Base-by-base conservation (phyloP, 2,329 filamentous ascomycete genomes). In the Phaeosphaeria sp. region DNA sequence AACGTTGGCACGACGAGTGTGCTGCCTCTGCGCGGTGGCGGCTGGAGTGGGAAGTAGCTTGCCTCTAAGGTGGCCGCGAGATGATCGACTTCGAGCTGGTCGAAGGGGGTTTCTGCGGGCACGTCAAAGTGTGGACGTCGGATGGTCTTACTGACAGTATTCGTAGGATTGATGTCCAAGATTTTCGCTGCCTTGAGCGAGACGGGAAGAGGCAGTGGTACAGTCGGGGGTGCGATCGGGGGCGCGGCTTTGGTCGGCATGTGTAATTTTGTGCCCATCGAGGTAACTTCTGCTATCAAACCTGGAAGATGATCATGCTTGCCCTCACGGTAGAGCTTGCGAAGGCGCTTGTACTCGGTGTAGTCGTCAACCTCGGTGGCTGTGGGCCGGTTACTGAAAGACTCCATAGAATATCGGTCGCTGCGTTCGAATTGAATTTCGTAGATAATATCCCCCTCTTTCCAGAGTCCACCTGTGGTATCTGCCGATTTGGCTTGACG, bases 361-460 rank as follows among this genome's bases (percentile, higher is more conserved):
- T 82, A 83, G 52, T 83, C 81, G 57, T 83, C 81, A 6, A 81
- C 59, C 54, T 83, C 81, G 43, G 78, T 77, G 0, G 78, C 71
- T 15, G 70, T 75, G 0, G 81, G 81, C 27, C 76, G 76, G 42
- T 66, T 66, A 20, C 77, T 59, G 6, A 81, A 74, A 10, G 73
- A 64, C 7, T 74, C 69, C 66, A 81, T 75, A 11, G 73, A 77
- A 50, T 60, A 56, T 49, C 27, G 62, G 47, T 77, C 73, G 0
- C 70, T 64, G 10, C 81, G 73, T 46, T 75, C 69, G 54, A 82
- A 76, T 6, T 62, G 68, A 52, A 83, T 72, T 41, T 68, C 74
- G 58, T 77, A 82, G 0, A 76, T 54, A 18, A 77, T 65, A 17
- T 75, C 71, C 13, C 68, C 68, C 25, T 64, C 25, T 21, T 61